phyloP scores from a whole-genome alignment of 192 early-diverging fungal species.

The Martensiomyces pterosporus region DNA sequence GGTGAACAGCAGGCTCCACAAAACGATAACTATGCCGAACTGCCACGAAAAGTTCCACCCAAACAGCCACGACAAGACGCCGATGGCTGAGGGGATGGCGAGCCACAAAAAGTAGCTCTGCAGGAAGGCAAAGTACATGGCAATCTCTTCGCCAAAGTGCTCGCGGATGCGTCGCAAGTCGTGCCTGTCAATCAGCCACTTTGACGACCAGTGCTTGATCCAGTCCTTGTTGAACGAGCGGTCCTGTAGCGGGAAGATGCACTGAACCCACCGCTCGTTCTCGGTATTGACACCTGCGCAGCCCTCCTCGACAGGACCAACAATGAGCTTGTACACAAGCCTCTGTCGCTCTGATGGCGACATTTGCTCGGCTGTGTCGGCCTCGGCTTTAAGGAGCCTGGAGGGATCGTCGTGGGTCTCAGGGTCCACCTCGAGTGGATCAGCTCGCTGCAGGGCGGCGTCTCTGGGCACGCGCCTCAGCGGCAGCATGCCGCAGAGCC shows the following conservation, averaged over 20 bases:
- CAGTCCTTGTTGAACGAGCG: constrained; percentile 73
- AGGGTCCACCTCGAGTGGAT: constrained; percentile 32
- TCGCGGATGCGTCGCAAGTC: constrained; percentile 75
- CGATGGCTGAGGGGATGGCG: constrained; percentile 60
- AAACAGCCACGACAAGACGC: constrained; percentile 56
- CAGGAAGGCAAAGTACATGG: constrained; percentile 93
- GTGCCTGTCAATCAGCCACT: constrained; percentile 67
- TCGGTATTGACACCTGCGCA: constrained; percentile 53
- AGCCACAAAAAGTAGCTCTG: constrained; percentile 84
- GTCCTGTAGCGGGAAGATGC: constrained; percentile 79
- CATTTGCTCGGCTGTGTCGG: constrained; percentile 13
- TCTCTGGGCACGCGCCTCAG: constrained; percentile 23
- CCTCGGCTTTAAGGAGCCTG: constrained; percentile 16
- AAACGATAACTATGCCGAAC: constrained; percentile 61
- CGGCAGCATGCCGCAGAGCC: constrained; percentile 60
- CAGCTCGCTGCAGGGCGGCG: constrained; percentile 10
- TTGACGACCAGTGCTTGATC: constrained; percentile 76
- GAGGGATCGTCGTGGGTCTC: constrained; percentile 32
- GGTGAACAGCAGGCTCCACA: constrained; percentile 68
- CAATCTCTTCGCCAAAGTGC: constrained; percentile 87
- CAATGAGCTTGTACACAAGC: constrained; percentile 33
- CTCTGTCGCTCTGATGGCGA: constrained; percentile 32
- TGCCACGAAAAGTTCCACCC: constrained; percentile 57
- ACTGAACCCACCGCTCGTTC: constrained; percentile 54
- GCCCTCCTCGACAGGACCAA: constrained; percentile 29